phyloP scores from a whole-genome alignment of 768 basidiomycete species.

The Cystobasidium tubakii region DNA sequence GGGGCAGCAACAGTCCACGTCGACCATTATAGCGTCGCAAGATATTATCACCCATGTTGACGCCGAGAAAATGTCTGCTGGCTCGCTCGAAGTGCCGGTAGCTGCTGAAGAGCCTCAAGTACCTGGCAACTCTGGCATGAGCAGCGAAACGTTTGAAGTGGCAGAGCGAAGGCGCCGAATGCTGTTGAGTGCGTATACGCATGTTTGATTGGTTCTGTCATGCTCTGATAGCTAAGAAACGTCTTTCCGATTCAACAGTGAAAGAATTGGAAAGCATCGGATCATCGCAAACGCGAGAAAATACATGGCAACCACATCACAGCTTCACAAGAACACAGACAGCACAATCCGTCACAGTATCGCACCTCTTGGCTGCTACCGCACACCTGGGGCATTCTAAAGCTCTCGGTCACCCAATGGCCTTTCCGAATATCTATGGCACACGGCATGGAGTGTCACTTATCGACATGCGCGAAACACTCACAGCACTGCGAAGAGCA shows the following conservation, averaged over 20 bases:
- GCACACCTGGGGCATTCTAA: conserved; percentile 85
- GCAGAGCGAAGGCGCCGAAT: conserved; percentile 8
- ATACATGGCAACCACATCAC: conserved; percentile 68
- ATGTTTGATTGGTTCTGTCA: background rate
- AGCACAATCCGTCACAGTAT: conserved; percentile 66
- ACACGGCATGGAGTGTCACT: conserved; percentile 72
- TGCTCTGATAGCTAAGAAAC: background rate
- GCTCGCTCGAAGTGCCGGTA: background rate
- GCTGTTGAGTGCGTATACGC: conserved; percentile 18
- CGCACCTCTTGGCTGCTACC: conserved; percentile 82
- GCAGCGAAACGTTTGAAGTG: conserved; percentile 3
- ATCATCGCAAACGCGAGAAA: conserved; percentile 66
- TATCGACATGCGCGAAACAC: conserved; percentile 89
- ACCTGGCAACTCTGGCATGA: background rate
- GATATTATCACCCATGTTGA: background rate
- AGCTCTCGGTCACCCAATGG: conserved; percentile 78
- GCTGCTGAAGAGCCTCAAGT: background rate
- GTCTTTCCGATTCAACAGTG: conserved; percentile 13
- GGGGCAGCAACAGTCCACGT: background rate
- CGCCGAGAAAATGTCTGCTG: background rate
- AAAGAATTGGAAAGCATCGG: conserved; percentile 53
- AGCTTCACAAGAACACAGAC: conserved; percentile 59
- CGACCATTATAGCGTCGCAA: background rate
- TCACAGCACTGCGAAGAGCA: conserved; percentile 83
- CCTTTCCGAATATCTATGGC: conserved; percentile 87